Evolutionary conservation across 139 green algal genomes (phyloP).

Genomic region (Chlorella vulgaris): DNA sequence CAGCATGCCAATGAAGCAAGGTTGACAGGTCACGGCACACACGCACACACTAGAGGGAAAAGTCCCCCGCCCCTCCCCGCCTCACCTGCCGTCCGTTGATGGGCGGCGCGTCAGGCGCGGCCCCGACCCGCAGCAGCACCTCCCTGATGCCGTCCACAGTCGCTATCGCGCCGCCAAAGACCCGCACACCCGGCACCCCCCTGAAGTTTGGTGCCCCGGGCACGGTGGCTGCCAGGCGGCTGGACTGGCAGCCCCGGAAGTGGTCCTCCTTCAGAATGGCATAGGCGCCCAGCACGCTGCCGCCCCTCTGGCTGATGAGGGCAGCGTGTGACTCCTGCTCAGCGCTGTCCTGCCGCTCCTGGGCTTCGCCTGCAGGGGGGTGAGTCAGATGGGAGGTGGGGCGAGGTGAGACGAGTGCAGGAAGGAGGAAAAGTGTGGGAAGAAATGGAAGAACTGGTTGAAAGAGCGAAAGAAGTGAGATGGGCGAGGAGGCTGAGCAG

Average conservation of each 20-base stretch:
- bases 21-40: too few species aligned
- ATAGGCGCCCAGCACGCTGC: slow-evolving; percentile 71
- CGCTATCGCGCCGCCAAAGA: slow-evolving; percentile 91
- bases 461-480: too few species aligned
- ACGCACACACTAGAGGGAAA: too few species aligned
- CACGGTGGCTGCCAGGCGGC: slow-evolving; percentile 41
- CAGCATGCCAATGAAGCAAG: background rate
- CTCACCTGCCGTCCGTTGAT: slow-evolving; percentile 20
- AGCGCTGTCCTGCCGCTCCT: slow-evolving; percentile 19
- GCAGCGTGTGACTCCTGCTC: slow-evolving; percentile 28
- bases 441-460: background rate
- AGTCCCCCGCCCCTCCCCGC: background rate
- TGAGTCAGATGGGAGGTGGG: background rate
- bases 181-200: slow-evolving; percentile 52
- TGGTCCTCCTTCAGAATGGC: slow-evolving; percentile 95
- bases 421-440: background rate
- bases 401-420: background rate
- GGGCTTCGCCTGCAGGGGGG: slow-evolving; percentile 5
- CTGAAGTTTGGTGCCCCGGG: slow-evolving; percentile 87
- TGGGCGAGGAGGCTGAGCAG: too few species aligned
- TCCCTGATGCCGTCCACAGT: slow-evolving; percentile 82
- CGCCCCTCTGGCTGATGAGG: slow-evolving; percentile 58
- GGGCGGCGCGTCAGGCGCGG: slow-evolving; percentile 7
- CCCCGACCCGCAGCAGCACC: slow-evolving; percentile 64
- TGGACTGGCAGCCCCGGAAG: slow-evolving; percentile 69